Evolutionary conservation across 306 rosid genomes (phyloP), one percentile per base, ranked within the genome.

Genomic region (Senna tora): DNA sequence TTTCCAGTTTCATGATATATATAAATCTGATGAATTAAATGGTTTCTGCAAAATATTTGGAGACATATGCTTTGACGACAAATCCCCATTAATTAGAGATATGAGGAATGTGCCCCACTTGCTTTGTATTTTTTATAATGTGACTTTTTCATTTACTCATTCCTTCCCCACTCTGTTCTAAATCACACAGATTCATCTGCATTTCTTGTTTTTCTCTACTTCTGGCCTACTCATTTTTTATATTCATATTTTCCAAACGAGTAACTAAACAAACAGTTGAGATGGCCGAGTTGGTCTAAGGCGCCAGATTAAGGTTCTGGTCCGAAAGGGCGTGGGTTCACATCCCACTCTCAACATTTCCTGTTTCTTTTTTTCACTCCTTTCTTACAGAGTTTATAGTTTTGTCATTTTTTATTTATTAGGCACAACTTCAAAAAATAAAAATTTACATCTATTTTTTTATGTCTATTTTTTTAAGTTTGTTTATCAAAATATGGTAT

Each of bases 261-360:
- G 9, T 6, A 25, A 25, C 30, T 41, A 0, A 12, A 5, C 50
- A 15, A 36, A 0, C 30, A 0, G 77, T 65, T 75, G 73, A 75
- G 80, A 76, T 76, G 80, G 80, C 75, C 75, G 75, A 76, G 80
- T 68, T 76, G 80, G 75, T 76, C 80, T 67, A 76, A 68, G 75
- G 70, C 75, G 70, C 75, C 75, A 59, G 80, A 60, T 77, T 77
- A 62, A 71, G 67, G 53, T 75, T 65, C 73, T 55, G 49, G 67
- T 65, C 67, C 73, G 73, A 75, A 65, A 65, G 73, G 79, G 73
- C 79, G 72, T 75, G 79, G 72, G 72, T 75, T 54, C 79, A 75
- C 65, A 75, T 75, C 73, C 79, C 79, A 65, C 79, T 75, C 79
- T 75, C 79, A 75, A 64, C 72, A 73, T 49, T 49, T 0, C 5